These are phyloP conservation scores for Lophiostoma macrostomum DNA, from an alignment of 495 filamentous ascomycete genomes.

Conservation along the genomic window DNA sequence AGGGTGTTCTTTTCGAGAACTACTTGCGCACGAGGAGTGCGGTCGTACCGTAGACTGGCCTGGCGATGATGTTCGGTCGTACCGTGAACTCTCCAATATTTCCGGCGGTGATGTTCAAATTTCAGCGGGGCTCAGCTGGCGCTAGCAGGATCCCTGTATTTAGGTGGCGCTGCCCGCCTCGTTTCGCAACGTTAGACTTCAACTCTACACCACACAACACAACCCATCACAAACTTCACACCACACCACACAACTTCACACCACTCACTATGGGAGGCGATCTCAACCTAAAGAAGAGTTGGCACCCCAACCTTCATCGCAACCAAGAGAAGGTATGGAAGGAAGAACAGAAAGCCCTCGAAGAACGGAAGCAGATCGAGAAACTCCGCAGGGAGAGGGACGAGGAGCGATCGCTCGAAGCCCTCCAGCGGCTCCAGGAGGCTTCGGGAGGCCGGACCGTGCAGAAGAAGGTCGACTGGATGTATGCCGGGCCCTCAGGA, in stretches of 20 bases:
- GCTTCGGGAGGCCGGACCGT: conserved; percentile 75
- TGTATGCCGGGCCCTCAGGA: conserved; percentile 85
- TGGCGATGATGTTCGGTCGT: too few species aligned
- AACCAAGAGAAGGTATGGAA: conserved; percentile 84
- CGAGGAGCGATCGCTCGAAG: conserved; percentile 89
- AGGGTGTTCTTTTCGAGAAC: conserved; percentile 1
- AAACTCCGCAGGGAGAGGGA: conserved; percentile 85
- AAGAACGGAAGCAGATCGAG: conserved; percentile 88
- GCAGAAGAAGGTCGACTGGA: conserved; percentile 87
- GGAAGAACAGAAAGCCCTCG: conserved; percentile 87
- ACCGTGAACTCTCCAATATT: too few species aligned
- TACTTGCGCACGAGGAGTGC: too few species aligned
- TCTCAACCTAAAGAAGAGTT: conserved; percentile 76
- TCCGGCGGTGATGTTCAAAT: too few species aligned
- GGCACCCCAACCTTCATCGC: conserved; percentile 60
- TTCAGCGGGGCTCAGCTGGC: too few species aligned
- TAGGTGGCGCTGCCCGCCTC: too few species aligned
- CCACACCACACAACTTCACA: not conserved
- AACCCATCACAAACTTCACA: not conserved
- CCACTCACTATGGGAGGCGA: conserved; percentile 45
- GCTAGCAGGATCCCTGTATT: too few species aligned
- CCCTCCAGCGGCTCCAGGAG: conserved; percentile 86
- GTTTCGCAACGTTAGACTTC: too few species aligned
- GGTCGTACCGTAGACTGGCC: too few species aligned
- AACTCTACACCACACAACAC: conserved; percentile 1